These are phyloP conservation scores for Pythium coloratum DNA, from an alignment of 352 stramenopile species.

Conservation along the genomic window DNA sequence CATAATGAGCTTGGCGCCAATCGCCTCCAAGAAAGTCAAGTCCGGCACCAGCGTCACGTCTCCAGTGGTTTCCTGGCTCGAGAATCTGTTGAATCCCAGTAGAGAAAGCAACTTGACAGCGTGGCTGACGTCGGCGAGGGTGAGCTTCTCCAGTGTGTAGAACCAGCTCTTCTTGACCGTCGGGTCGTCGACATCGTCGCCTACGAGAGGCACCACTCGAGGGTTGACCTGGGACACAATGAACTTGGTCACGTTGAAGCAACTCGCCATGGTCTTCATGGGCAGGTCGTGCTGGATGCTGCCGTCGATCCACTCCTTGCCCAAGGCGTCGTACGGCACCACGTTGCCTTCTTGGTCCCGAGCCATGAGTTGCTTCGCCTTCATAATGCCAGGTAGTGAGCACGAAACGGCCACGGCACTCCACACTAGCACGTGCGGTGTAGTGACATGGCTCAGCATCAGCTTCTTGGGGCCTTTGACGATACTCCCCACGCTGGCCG, in stretches of 20 bases:
- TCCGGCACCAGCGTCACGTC: too few relatives aligned
- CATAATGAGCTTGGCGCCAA: too few relatives aligned
- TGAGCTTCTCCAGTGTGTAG: too few relatives aligned
- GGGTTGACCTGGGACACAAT: constrained; percentile 91
- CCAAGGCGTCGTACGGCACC: constrained; percentile 90
- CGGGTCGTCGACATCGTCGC: too few relatives aligned
- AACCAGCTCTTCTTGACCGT: too few relatives aligned
- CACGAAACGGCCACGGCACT: constrained; percentile 91
- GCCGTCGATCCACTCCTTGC: constrained; percentile 93
- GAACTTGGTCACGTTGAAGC: constrained; percentile 95
- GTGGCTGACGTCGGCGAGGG: too few relatives aligned
- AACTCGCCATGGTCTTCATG: constrained; percentile 92
- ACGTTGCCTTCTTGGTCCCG: constrained; percentile 80
- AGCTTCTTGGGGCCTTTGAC: constrained; percentile 56
- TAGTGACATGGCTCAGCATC: constrained; percentile 21
- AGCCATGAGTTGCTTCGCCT: constrained; percentile 81
- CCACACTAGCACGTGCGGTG: constrained; percentile 90
- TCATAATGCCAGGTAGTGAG: constrained; percentile 92
- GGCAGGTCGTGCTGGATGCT: constrained; percentile 91
- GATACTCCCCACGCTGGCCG: too few relatives aligned
- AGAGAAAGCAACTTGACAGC: too few relatives aligned
- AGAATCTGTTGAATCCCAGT: too few relatives aligned
- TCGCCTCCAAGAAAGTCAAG: too few relatives aligned
- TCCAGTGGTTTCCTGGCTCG: too few relatives aligned
- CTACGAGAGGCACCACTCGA: constrained; percentile 8